Percentiles rank a stretch among this genome's conserved stretches.
These are phyloP conservation scores for Aureobasidium sp. DNA, from an alignment of 2,329 filamentous ascomycete genomes.

Conservation along the genomic window DNA sequence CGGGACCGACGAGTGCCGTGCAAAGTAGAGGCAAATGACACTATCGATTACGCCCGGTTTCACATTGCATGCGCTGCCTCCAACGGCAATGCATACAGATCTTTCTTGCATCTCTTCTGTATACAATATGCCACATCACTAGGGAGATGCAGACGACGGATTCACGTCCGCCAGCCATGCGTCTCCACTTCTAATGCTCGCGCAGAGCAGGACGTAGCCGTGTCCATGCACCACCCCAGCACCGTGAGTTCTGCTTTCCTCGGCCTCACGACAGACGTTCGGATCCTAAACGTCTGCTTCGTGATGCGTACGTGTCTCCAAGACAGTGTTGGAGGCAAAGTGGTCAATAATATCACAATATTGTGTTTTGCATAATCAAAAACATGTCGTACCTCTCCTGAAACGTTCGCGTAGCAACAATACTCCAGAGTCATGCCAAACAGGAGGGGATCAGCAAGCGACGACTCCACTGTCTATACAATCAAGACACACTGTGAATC, in stretches of 20 bases:
- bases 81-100: slow-evolving; percentile 6
- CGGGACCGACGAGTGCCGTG: slow-evolving; percentile 6
- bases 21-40: slow-evolving; percentile 7
- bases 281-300: not conserved
- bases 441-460: slow-evolving; percentile 1
- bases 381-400: not conserved
- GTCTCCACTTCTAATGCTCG: not conserved
- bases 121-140: not conserved
- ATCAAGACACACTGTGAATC: not conserved
- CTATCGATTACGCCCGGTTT: slow-evolving; percentile 11
- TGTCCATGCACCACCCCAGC: not conserved
- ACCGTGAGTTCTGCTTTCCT: no score
- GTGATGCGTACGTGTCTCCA: not conserved
- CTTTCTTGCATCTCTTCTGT: not conserved
- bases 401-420: not conserved
- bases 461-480: not conserved
- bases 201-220: no score
- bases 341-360: not conserved
- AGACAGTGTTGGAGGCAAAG: slow-evolving; percentile 1
- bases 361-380: not conserved
- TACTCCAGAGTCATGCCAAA: not conserved
- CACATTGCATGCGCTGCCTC: not conserved
- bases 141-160: not conserved
- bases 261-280: not conserved
- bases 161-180: not conserved